Evolutionary conservation across 345 rosid species (phyloP).

Genomic region (Corchorus olitorius): DNA sequence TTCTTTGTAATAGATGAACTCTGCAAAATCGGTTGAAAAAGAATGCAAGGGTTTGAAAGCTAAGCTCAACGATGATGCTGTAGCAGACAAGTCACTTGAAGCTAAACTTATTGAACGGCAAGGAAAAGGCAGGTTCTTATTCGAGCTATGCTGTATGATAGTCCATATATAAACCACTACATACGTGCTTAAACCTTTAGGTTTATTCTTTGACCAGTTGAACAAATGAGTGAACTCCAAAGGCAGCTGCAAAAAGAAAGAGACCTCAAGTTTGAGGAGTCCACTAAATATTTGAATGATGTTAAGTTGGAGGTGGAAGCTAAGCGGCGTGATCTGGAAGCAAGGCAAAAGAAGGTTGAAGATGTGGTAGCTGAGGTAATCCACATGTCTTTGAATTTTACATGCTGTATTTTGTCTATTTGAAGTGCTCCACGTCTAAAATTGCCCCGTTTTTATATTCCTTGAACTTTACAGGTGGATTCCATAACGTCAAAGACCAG

Average conservation of each 20-base stretch:
- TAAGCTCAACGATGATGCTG: slow-evolving; percentile 65
- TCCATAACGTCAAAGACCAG: slow-evolving; percentile 54
- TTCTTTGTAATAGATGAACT: slow-evolving; percentile 49
- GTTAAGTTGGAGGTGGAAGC: slow-evolving; percentile 63
- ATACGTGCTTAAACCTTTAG: background rate
- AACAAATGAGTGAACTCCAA: slow-evolving; percentile 54
- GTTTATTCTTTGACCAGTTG: slow-evolving; percentile 45
- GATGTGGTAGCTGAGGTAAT: slow-evolving; percentile 68
- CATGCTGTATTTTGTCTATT: background rate
- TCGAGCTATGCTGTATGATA: slow-evolving; percentile 4
- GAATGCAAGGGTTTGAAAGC: slow-evolving; percentile 69
- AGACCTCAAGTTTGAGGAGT: slow-evolving; percentile 51
- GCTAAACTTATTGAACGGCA: slow-evolving; percentile 71
- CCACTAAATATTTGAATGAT: slow-evolving; percentile 45
- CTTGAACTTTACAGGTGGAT: slow-evolving; percentile 56
- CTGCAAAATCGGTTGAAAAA: slow-evolving; percentile 80
- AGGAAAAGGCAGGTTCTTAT: slow-evolving; percentile 56
- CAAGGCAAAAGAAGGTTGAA: slow-evolving; percentile 75
- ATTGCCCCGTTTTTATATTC: slow-evolving; percentile 9
- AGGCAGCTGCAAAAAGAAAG: slow-evolving; percentile 26
- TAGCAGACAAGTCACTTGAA: slow-evolving; percentile 68
- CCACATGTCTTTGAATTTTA: background rate
- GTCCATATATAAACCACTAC: slow-evolving; percentile 6
- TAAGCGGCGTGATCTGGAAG: slow-evolving; percentile 62
- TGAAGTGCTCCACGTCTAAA: background rate